Evolutionary conservation across 2,329 filamentous ascomycete genomes (phyloP).

Genomic region (Aspergillus eucalypticola): DNA sequence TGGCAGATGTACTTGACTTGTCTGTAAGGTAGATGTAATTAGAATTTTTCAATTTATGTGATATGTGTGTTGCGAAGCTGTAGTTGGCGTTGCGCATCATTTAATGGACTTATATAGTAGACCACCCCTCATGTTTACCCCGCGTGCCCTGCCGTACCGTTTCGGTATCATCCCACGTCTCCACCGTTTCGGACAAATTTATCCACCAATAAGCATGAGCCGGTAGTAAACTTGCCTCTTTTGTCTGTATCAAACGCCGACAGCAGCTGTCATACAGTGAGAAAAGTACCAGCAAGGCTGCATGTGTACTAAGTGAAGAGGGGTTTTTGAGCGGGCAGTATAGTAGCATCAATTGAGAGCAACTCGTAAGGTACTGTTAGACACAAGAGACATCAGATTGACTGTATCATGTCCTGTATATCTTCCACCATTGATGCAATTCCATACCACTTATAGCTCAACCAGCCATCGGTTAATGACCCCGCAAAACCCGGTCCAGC

Average conservation of each 20-base stretch:
- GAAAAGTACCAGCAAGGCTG: background rate
- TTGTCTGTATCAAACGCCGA: slow-evolving; percentile 3
- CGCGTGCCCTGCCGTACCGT: slow-evolving; percentile 4
- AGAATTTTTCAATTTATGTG: background rate
- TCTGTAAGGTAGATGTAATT: too few relatives aligned
- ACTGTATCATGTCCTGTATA: background rate
- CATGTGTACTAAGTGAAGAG: background rate
- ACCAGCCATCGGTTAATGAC: background rate
- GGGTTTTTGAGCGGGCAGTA: background rate
- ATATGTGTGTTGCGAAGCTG: background rate
- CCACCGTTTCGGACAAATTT: slow-evolving; percentile 1
- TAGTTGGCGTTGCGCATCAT: background rate
- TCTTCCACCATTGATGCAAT: slow-evolving; percentile 1
- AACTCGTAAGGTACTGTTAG: background rate
- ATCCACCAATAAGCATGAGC: background rate
- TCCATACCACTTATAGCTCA: background rate
- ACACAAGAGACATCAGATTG: background rate
- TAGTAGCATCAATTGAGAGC: background rate
- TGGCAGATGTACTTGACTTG: background rate
- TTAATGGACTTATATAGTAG: slow-evolving; percentile 1
- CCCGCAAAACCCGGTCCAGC: background rate
- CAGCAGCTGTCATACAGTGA: background rate
- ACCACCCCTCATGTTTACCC: slow-evolving; percentile 9
- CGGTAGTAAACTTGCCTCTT: background rate
- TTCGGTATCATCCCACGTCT: slow-evolving; percentile 1